A percentile compares a stretch with the other conserved stretches of the same genome.
phyloP scores from a whole-genome alignment of 169 alveolate genomes.

The Eimeria tenella region DNA sequence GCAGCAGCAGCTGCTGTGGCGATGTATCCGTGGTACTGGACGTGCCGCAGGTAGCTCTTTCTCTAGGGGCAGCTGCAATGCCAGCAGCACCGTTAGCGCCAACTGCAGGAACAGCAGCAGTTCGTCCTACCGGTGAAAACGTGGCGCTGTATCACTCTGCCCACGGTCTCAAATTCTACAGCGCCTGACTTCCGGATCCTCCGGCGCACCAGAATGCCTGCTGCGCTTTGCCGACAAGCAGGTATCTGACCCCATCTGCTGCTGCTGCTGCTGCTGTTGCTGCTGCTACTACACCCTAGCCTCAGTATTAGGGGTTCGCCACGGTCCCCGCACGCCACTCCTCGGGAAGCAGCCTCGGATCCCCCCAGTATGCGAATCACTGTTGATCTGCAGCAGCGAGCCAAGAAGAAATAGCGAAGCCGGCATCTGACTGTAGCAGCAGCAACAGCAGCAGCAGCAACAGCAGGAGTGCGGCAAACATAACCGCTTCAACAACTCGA shows the following conservation, averaged over 20 bases:
- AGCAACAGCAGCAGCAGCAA: conserved; percentile 44
- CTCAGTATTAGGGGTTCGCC: conserved; percentile 37
- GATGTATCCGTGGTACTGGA: background rate
- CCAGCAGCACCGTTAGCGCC: background rate
- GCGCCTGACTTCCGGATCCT: conserved; percentile 41
- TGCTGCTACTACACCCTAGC: conserved; percentile 30
- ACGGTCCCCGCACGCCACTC: background rate
- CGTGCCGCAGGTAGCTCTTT: background rate
- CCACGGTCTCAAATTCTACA: conserved; percentile 27
- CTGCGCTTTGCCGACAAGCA: conserved; percentile 14
- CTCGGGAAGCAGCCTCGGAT: conserved; percentile 1
- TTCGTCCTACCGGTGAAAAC: conserved; percentile 33
- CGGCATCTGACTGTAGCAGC: background rate
- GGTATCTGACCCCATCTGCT: conserved; percentile 49
- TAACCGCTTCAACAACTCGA: background rate
- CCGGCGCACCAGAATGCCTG: conserved; percentile 12
- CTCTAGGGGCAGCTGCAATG: background rate
- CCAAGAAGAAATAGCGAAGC: background rate
- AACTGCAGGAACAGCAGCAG: conserved; percentile 36
- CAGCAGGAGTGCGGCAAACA: conserved; percentile 6
- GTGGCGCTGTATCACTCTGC: conserved; percentile 19
- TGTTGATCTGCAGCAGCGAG: conserved; percentile 26
- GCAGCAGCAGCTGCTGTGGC: background rate
- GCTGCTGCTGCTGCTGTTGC: conserved; percentile 58
- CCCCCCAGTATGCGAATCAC: conserved; percentile 51